Conservation (phyloP, 2,329 filamentous ascomycete species). For the Helicocarpus griseus region DNA sequence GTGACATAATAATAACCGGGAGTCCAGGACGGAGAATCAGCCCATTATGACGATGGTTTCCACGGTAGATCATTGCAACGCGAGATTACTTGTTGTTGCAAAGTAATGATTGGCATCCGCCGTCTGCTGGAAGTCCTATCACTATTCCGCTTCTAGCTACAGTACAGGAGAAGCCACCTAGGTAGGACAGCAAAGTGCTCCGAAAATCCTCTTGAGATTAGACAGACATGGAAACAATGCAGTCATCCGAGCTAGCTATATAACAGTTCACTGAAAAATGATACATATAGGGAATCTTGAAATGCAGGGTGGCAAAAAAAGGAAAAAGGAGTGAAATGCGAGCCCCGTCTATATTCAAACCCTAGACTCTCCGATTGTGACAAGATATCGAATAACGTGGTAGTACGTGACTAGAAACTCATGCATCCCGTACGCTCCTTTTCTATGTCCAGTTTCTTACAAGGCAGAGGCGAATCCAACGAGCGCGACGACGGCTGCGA, state of each 20-base stretch:
- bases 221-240: not conserved
- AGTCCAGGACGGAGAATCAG: too few relatives aligned
- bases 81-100: too few relatives aligned
- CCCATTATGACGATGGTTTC: too few relatives aligned
- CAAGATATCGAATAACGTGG: not conserved
- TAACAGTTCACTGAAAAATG: not conserved
- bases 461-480: constrained; percentile 31
- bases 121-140: too few relatives aligned
- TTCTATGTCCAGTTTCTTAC: constrained; percentile 15
- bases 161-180: not conserved
- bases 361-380: not conserved
- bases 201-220: too few relatives aligned
- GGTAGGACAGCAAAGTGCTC: not conserved
- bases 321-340: not conserved
- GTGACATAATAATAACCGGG: too few relatives aligned
- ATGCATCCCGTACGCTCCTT: not conserved
- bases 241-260: not conserved
- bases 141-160: too few relatives aligned
- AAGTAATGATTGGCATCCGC: too few relatives aligned
- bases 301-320: not conserved
- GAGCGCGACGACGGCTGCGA: constrained; percentile 32
- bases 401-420: not conserved
- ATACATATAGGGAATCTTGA: not conserved
- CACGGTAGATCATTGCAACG: too few relatives aligned
- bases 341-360: not conserved